Evolutionary conservation across 169 alveolate species (phyloP), one percentile per base, ranked within the genome.

Genomic region (Babesia ovata): DNA sequence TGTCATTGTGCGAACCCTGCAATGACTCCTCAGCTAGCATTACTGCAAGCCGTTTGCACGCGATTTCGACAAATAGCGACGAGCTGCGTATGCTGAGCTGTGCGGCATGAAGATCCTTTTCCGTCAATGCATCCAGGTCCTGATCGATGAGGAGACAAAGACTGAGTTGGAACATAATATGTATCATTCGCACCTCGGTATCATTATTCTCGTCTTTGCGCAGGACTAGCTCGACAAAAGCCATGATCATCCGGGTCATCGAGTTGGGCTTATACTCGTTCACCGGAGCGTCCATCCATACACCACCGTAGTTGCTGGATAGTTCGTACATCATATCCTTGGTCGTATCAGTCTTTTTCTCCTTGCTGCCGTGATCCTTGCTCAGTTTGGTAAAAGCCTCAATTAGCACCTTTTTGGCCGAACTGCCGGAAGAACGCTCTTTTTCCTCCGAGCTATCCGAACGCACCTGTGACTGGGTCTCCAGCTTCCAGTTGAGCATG

Each of bases 401-500:
- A 14, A 58, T 75, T 21, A 79, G 60, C 26, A 79, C 62, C 75
- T 85, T 72, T 44, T 85, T 74, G 49, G 73, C 60, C 39, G 66
- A 63, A 45, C 60, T 58, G 59, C 42, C 14, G 16, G 57, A 6
- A 36, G 28, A 46, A 33, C 42, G 3, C 70, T 62, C 82, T 50
- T 50, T 53, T 33, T 26, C 70, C 45, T 42, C 85, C 54, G 28
- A 52, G 22, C 24, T 48, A 36, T 78, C 71, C 42, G 70, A 52
- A n/a, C 66, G 62, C 39, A 60, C 65, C 39, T 83, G 74, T 24
- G 74, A 54, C 67, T 73, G 76, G 49, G 72, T 33, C 49, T 52
- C 75, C 53, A 88, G 28, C 54, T 83, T 70, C 95, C 95, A 91
- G 82, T 91, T 91, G 36, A 81, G 83, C 39, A 78, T 60, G 42